phyloP scores from a whole-genome alignment of 108 stramenopile genomes.

The Discostella stelligeroides region DNA sequence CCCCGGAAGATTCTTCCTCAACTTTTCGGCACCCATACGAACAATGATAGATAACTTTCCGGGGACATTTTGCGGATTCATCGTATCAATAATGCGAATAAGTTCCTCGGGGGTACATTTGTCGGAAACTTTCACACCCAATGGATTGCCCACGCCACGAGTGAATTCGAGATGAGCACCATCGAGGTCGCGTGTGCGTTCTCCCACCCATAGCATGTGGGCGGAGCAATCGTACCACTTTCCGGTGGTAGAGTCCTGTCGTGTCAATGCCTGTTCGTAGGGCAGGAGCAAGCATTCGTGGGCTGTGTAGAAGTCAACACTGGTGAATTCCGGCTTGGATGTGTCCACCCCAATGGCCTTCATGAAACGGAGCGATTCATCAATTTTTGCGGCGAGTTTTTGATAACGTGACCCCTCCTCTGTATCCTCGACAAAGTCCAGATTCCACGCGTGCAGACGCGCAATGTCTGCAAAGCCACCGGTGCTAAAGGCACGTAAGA shows the following conservation, averaged over 20 bases:
- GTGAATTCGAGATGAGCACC: conserved; percentile 98
- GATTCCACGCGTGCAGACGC: conserved; percentile 96
- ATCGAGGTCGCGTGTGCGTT: conserved; percentile 97
- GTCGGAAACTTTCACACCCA: conserved; percentile 97
- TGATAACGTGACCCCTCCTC: conserved; percentile 91
- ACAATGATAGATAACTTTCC: conserved; percentile 97
- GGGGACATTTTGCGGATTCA: conserved; percentile 96
- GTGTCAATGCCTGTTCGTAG: conserved; percentile 97
- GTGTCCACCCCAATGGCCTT: conserved; percentile 97
- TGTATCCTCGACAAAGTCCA: conserved; percentile 97
- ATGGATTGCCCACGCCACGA: conserved; percentile 96
- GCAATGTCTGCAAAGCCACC: conserved; percentile 97
- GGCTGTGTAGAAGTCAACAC: conserved; percentile 95
- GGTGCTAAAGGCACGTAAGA: conserved; percentile 93
- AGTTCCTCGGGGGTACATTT: conserved; percentile 96
- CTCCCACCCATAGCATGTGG: conserved; percentile 99
- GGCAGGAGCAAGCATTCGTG: conserved; percentile 98
- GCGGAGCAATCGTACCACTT: conserved; percentile 97
- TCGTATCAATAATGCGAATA: conserved; percentile 86
- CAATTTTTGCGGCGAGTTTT: conserved; percentile 90
- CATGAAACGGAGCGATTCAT: conserved; percentile 95
- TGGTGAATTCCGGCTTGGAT: conserved; percentile 76
- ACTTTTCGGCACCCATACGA: conserved; percentile 97
- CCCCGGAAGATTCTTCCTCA: conserved; percentile 93
- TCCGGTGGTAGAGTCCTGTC: conserved; percentile 95